A percentile compares a stretch with the other conserved stretches of the same genome.
These are phyloP conservation scores for Exophiala dermatitidis DNA, from an alignment of 2,329 filamentous ascomycete species.

Conservation along the genomic window DNA sequence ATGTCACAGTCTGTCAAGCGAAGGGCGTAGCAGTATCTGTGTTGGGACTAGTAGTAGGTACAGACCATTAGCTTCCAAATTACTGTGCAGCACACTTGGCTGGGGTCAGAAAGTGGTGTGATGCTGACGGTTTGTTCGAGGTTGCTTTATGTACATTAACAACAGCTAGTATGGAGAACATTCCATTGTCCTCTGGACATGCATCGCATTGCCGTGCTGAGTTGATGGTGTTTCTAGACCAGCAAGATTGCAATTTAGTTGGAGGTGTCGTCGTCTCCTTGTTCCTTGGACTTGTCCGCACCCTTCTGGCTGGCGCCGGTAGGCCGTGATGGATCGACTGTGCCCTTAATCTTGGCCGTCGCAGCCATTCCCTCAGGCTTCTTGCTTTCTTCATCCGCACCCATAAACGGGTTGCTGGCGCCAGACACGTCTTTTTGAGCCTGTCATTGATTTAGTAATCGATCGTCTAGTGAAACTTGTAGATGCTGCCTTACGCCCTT, in stretches of 20 bases:
- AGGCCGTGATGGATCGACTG: conserved; percentile 36
- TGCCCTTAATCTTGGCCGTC: conserved; percentile 48
- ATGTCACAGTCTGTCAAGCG: too few relatives aligned
- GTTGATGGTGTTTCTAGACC: not conserved
- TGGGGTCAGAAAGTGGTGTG: too few relatives aligned
- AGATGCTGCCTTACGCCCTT: conserved; percentile 15
- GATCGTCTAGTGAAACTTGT: not conserved
- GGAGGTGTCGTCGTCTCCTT: conserved; percentile 2
- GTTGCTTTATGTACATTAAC: too few relatives aligned
- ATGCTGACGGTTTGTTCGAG: too few relatives aligned
- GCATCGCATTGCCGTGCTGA: not conserved
- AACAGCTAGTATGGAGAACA: too few relatives aligned
- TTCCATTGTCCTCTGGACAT: too few relatives aligned
- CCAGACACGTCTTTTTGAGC: conserved; percentile 16
- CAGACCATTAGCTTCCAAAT: too few relatives aligned
- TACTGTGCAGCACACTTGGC: too few relatives aligned
- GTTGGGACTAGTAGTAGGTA: too few relatives aligned
- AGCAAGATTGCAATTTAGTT: not conserved
- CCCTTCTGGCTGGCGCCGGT: conserved; percentile 12
- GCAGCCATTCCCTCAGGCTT: conserved; percentile 53
- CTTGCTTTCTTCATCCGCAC: conserved; percentile 44
- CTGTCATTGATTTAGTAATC: conserved; percentile 11
- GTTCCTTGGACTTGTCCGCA: not conserved
- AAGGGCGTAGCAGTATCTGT: too few relatives aligned
- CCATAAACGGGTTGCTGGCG: conserved; percentile 42